Evolutionary conservation across 2,329 filamentous ascomycete genomes (phyloP).

Genomic region (Exophiala dermatitidis): DNA sequence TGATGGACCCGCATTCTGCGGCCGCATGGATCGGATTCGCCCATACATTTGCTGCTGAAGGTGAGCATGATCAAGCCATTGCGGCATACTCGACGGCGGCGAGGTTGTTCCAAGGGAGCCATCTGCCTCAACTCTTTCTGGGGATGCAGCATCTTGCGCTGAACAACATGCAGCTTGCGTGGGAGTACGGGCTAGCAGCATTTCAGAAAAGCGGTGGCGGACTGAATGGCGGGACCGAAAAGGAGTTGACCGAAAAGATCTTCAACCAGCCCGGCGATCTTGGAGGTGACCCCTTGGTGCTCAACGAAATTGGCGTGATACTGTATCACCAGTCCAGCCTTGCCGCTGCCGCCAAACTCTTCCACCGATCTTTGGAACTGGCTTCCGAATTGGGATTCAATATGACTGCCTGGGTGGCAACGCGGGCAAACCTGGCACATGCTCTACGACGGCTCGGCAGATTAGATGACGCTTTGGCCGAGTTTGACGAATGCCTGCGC

Average conservation of each 20-base stretch:
- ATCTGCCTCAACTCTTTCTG: slow-evolving; percentile 88
- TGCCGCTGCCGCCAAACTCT: slow-evolving; percentile 67
- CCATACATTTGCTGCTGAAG: slow-evolving; percentile 94
- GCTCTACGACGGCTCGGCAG: slow-evolving; percentile 67
- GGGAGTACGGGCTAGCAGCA: slow-evolving; percentile 88
- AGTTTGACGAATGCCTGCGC: slow-evolving; percentile 82
- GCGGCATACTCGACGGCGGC: slow-evolving; percentile 95
- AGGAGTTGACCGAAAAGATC: slow-evolving; percentile 19
- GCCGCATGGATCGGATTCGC: slow-evolving; percentile 98
- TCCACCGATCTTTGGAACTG: slow-evolving; percentile 67
- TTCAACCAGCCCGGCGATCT: slow-evolving; percentile 28
- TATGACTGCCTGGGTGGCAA: slow-evolving; percentile 72
- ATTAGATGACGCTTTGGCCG: slow-evolving; percentile 62
- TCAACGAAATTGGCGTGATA: slow-evolving; percentile 96
- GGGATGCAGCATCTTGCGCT: slow-evolving; percentile 98
- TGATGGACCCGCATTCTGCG: slow-evolving; percentile 96
- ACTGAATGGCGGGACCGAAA: slow-evolving; percentile 29
- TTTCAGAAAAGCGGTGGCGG: slow-evolving; percentile 53
- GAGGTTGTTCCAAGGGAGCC: slow-evolving; percentile 90
- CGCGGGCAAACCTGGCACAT: slow-evolving; percentile 82
- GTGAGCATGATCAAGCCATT: slow-evolving; percentile 96
- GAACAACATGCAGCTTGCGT: slow-evolving; percentile 87
- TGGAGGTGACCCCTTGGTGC: slow-evolving; percentile 66
- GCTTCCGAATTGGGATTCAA: slow-evolving; percentile 77
- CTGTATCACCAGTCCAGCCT: slow-evolving; percentile 83